phyloP scores from a whole-genome alignment of 768 basidiomycete species.

The Royoungia palumana region DNA sequence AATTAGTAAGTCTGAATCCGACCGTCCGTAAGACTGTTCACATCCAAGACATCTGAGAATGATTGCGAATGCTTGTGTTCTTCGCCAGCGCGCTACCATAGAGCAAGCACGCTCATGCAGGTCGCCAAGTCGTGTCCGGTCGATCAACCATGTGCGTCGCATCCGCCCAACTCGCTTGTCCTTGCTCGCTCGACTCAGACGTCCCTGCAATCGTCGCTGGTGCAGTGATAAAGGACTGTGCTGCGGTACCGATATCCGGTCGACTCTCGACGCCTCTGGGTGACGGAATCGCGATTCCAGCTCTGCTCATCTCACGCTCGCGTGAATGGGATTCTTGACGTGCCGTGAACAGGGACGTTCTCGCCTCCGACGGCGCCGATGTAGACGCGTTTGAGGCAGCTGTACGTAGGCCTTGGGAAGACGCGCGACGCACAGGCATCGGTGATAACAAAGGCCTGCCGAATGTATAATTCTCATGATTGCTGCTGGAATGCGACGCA shows the following conservation, averaged over 20 bases:
- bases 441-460: conserved; percentile 50
- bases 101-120: conserved; percentile 29
- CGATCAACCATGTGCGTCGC: conserved; percentile 43
- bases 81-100: background rate
- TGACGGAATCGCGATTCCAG: conserved; percentile 25
- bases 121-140: conserved; percentile 37
- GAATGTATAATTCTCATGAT: conserved; percentile 72
- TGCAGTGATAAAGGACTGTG: conserved; percentile 65
- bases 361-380: conserved; percentile 24
- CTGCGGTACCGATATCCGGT: conserved; percentile 66
- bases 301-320: conserved; percentile 16
- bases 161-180: conserved; percentile 48
- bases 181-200: conserved; percentile 50
- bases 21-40: conserved; percentile 3
- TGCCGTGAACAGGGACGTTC: conserved; percentile 22
- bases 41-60: conserved; percentile 10
- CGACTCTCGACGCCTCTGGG: conserved; percentile 37
- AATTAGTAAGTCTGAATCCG: conserved; percentile 3
- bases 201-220: conserved; percentile 55
- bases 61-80: no score
- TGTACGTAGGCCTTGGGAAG: conserved; percentile 18
- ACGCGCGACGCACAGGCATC: conserved; percentile 14
- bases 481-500: conserved; percentile 40
- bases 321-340: conserved; percentile 15
- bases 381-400: conserved; percentile 20